A percentile compares a stretch with the other conserved stretches of the same genome.
Conservation (phyloP, 441 rosid genomes). For the Erodium texanum region DNA sequence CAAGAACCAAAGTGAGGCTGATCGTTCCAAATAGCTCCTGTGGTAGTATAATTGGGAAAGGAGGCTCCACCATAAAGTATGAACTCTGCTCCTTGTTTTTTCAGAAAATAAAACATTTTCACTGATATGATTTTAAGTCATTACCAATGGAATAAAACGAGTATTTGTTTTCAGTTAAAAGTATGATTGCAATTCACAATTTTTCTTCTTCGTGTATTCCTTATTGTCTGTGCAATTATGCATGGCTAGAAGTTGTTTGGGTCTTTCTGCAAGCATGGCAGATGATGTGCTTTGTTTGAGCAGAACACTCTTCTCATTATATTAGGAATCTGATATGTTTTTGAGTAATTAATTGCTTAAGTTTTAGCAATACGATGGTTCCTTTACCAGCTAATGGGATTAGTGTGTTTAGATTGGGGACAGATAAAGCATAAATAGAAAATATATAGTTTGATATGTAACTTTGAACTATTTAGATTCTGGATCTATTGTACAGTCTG, state of each 20-base stretch:
- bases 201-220: neutral
- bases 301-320: neutral
- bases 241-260: neutral
- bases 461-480: neutral
- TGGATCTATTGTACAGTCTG: neutral
- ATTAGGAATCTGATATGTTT: neutral
- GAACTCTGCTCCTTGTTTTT: slow-evolving; percentile 25
- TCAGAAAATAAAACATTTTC: slow-evolving; percentile 16
- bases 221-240: neutral
- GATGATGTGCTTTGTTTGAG: neutral
- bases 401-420: neutral
- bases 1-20: slow-evolving; percentile 73
- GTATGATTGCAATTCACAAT: neutral
- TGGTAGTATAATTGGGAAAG: slow-evolving; percentile 98
- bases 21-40: slow-evolving; percentile 93
- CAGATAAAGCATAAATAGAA: neutral
- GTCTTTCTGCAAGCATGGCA: neutral
- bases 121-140: slow-evolving; percentile 5
- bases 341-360: neutral
- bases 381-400: neutral
- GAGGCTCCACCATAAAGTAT: slow-evolving; percentile 94
- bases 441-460: neutral
- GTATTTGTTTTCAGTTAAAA: neutral
- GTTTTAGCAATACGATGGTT: neutral
- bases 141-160: neutral